phyloP scores from a whole-genome alignment of 164 flowering plant species.

The Macadamia integrifolia region DNA sequence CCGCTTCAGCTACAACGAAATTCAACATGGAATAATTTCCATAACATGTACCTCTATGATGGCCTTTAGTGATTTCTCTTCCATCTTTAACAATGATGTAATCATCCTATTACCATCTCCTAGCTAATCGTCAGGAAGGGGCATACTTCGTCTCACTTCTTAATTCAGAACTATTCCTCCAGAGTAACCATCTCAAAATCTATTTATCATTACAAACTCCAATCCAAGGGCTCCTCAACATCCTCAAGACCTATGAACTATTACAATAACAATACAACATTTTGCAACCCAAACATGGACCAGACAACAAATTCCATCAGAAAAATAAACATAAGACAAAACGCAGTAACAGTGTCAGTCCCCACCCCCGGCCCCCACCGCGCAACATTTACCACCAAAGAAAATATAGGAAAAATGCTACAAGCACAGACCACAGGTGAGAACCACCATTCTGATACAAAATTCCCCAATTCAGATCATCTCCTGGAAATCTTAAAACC shows the following conservation, averaged over 20 bases:
- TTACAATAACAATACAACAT: not conserved
- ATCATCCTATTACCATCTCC: too few relatives aligned
- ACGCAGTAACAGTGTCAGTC: not conserved
- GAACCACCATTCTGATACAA: not conserved
- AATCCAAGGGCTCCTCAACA: not conserved
- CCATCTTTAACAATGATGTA: too few relatives aligned
- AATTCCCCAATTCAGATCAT: slow-evolving; percentile 5
- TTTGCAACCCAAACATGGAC: not conserved
- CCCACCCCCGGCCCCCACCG: too few relatives aligned
- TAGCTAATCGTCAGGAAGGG: too few relatives aligned
- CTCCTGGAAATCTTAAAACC: not conserved
- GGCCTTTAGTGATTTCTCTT: not conserved
- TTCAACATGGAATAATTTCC: too few relatives aligned
- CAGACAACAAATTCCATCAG: too few relatives aligned
- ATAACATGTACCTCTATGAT: too few relatives aligned
- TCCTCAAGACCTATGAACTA: not conserved
- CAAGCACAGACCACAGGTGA: not conserved
- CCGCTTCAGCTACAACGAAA: too few relatives aligned
- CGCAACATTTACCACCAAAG: not conserved
- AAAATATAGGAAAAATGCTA: not conserved
- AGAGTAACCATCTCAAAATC: not conserved
- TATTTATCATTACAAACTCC: not conserved
- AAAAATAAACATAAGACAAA: not conserved
- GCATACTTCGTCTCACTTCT: too few relatives aligned
- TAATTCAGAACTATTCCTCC: too few relatives aligned